Evolutionary conservation across 176 grass and related monocot species (phyloP).

Genomic region (Bothriochloa decipiens): DNA sequence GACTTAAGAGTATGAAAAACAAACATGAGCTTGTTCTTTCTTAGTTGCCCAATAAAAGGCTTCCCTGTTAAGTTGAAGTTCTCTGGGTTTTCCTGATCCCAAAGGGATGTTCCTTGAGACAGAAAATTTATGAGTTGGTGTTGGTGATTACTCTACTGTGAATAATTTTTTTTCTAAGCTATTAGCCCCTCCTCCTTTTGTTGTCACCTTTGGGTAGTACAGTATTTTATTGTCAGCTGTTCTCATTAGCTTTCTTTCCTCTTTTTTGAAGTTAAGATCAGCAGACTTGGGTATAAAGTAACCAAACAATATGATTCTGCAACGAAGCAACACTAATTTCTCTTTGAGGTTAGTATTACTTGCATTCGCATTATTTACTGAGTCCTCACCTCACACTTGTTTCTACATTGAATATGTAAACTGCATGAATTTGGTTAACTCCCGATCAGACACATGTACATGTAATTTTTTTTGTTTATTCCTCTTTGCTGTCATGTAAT

Average conservation of each 20-base stretch:
- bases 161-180: not conserved
- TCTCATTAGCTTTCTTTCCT: conserved; percentile 37
- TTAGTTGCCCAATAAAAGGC: not conserved
- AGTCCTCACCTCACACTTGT: not conserved
- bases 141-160: not conserved
- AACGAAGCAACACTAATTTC: conserved; percentile 78
- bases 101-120: not conserved
- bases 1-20: not conserved
- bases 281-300: conserved; percentile 71
- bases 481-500: not conserved
- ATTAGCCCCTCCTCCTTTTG: not conserved
- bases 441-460: not conserved
- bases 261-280: conserved; percentile 81
- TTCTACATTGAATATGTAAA: conserved; percentile 21
- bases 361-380: not conserved
- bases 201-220: not conserved
- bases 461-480: not conserved
- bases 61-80: not conserved
- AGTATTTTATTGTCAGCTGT: not conserved
- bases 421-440: not conserved
- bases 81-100: not conserved
- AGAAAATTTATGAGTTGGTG: not conserved
- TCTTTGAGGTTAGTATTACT: conserved; percentile 72
- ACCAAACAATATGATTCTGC: conserved; percentile 91
- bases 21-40: not conserved